These are phyloP conservation scores for Candida glaebosa DNA, from an alignment of 805 yeast species.

Conservation along the genomic window DNA sequence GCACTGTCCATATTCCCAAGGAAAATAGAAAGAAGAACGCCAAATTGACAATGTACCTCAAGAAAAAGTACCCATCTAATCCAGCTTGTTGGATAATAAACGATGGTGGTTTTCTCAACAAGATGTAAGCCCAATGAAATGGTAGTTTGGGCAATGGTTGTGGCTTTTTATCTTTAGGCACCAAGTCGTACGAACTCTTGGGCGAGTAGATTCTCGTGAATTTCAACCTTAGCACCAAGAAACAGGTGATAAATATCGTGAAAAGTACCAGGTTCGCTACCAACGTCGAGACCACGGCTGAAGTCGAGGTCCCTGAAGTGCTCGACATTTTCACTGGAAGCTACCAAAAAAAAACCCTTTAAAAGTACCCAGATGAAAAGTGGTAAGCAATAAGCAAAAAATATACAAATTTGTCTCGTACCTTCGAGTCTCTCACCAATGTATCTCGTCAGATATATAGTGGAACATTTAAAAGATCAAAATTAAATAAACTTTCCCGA, in stretches of 20 bases:
- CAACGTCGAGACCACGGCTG: constrained; percentile 70
- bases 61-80: constrained; percentile 88
- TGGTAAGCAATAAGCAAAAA: too few relatives aligned
- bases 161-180: constrained; percentile 60
- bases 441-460: too few relatives aligned
- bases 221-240: constrained; percentile 60
- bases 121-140: constrained; percentile 63
- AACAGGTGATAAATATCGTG: constrained; percentile 55
- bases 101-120: constrained; percentile 64
- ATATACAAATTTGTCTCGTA: too few relatives aligned
- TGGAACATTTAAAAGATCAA: too few relatives aligned
- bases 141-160: constrained; percentile 70
- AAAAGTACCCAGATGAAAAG: not conserved
- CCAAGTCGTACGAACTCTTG: constrained; percentile 62
- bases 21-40: constrained; percentile 43
- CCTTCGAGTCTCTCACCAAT: too few relatives aligned
- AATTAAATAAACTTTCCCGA: too few relatives aligned
- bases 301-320: constrained; percentile 47
- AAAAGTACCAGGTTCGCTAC: constrained; percentile 66
- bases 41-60: constrained; percentile 68
- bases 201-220: constrained; percentile 81
- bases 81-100: constrained; percentile 85
- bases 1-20: constrained; percentile 56
- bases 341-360: not conserved
- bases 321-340: constrained; percentile 6